Percentiles rank a stretch among this genome's conserved stretches.
Conservation (phyloP, 176 grass and related monocot species). For the Hordeum vulgare region DNA sequence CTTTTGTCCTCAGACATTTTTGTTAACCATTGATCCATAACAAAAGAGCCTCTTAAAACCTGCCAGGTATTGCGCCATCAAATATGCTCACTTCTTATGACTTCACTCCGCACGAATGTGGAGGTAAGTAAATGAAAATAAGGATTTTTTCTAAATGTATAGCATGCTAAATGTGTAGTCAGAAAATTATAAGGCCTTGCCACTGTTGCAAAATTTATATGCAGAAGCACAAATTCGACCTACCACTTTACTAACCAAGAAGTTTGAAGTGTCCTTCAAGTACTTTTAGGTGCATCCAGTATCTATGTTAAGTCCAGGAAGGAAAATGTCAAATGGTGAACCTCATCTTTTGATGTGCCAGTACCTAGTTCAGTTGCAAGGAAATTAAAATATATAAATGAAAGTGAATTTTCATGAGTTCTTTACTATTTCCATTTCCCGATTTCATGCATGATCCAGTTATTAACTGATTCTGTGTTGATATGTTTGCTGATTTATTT, state of each 20-base stretch:
- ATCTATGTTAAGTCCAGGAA: constrained; percentile 6
- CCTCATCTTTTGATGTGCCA: neutral
- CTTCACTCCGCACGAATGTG: constrained; percentile 86
- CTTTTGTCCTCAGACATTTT: constrained; percentile 11
- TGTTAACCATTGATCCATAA: constrained; percentile 20
- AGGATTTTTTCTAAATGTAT: neutral
- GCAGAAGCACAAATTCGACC: neutral
- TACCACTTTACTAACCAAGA: constrained; percentile 3
- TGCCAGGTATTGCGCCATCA: constrained; percentile 83
- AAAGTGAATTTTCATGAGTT: neutral
- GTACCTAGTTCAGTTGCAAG: constrained; percentile 11
- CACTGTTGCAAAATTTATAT: neutral
- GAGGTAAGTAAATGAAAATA: constrained; percentile 55
- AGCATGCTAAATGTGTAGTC: neutral
- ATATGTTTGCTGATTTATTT: constrained; percentile 31
- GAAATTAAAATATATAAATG: neutral
- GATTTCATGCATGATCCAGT: neutral
- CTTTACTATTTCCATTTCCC: neutral
- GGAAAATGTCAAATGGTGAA: neutral
- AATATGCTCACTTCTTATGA: constrained; percentile 99
- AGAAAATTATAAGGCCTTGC: constrained; percentile 4
- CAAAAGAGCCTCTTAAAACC: constrained; percentile 23
- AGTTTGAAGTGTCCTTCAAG: constrained; percentile 1
- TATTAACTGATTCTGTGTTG: neutral
- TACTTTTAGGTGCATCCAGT: constrained; percentile 4